Percentiles rank a stretch among this genome's conserved stretches.
Evolutionary conservation across 148 eudicot genomes (phyloP).

Genomic region (Fagopyrum tataricum): DNA sequence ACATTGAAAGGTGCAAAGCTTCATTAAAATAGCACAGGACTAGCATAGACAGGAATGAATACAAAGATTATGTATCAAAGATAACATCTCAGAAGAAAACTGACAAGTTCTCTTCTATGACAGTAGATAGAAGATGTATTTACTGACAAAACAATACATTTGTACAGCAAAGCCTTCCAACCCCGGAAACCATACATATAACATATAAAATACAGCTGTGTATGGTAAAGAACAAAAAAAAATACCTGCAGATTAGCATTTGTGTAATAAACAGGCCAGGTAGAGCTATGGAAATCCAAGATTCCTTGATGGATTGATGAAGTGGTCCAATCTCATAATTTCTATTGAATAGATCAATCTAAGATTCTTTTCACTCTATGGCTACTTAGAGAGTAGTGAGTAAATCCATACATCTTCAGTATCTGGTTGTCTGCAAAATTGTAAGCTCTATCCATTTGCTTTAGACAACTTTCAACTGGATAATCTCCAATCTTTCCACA

Average conservation of each 20-base stretch:
- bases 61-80: no score
- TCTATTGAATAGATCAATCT: no score
- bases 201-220: no score
- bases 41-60: no score
- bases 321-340: background rate
- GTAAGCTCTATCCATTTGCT: slow-evolving; percentile 70
- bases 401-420: slow-evolving; percentile 61
- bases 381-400: slow-evolving; percentile 52
- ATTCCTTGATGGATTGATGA: background rate
- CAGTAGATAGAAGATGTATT: background rate
- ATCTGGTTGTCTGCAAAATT: slow-evolving; percentile 78
- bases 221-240: background rate
- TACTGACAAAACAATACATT: background rate
- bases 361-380: slow-evolving; percentile 41
- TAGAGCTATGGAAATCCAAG: background rate
- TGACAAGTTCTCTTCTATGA: background rate
- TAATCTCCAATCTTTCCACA: slow-evolving; percentile 66
- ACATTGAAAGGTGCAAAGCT: no score
- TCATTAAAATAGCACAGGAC: no score
- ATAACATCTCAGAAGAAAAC: background rate
- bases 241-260: background rate
- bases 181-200: background rate
- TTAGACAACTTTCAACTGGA: slow-evolving; percentile 63
- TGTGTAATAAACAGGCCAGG: background rate
- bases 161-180: background rate